Percentiles rank a stretch among this genome's conserved stretches.
phyloP scores from a whole-genome alignment of 495 filamentous ascomycete species.

The Massariosphaeria phaeospora region DNA sequence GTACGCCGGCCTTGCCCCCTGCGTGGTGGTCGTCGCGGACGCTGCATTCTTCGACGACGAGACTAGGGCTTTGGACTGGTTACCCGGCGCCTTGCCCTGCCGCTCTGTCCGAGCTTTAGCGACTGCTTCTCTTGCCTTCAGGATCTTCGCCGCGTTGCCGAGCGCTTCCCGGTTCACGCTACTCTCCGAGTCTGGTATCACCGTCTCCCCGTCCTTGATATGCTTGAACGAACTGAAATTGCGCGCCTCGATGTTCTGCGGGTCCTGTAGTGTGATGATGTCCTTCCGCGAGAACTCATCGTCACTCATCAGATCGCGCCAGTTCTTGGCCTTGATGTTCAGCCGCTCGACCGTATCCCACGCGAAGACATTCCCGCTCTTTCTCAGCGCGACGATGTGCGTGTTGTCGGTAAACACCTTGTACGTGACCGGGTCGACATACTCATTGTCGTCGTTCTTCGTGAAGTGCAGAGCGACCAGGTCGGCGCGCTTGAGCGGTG shows the following conservation, averaged over 20 bases:
- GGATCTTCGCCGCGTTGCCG: conserved; percentile 77
- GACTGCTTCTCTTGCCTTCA: conserved; percentile 88
- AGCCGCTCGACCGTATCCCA: conserved; percentile 92
- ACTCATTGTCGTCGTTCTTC: conserved; percentile 89
- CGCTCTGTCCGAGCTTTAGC: conserved; percentile 69
- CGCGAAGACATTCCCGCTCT: conserved; percentile 90
- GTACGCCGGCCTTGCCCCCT: conserved; percentile 49
- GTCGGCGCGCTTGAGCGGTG: conserved; percentile 70
- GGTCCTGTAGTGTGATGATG: conserved; percentile 95
- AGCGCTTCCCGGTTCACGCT: conserved; percentile 72
- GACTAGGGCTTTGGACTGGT: conserved; percentile 13
- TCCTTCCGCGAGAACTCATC: conserved; percentile 83
- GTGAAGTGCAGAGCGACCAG: conserved; percentile 87
- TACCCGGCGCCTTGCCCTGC: conserved; percentile 28
- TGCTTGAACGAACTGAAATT: conserved; percentile 89
- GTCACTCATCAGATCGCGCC: conserved; percentile 86
- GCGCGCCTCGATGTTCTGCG: conserved; percentile 78
- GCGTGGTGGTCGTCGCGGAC: conserved; percentile 8
- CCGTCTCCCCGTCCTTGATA: conserved; percentile 72
- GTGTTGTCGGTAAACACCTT: conserved; percentile 98
- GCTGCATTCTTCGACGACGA: conserved; percentile 33
- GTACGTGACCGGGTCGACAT: conserved; percentile 92
- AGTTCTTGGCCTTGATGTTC: conserved; percentile 97
- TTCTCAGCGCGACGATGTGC: conserved; percentile 84
- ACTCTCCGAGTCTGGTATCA: conserved; percentile 53